These are phyloP conservation scores for Cocos nucifera DNA, from an alignment of 176 grass and related monocot genomes.

Conservation along the genomic window DNA sequence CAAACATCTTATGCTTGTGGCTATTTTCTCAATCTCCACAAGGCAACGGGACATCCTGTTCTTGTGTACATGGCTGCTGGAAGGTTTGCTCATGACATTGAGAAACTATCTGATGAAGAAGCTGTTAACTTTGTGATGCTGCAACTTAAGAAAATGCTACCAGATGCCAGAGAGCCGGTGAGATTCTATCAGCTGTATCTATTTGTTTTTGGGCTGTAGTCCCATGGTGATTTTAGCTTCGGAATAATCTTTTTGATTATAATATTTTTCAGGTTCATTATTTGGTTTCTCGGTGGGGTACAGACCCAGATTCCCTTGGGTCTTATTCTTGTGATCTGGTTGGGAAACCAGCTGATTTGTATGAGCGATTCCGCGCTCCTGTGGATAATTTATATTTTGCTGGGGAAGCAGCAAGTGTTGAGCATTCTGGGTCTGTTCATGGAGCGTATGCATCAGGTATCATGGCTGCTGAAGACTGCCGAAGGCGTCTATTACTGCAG, in stretches of 20 bases:
- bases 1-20: constrained; percentile 64
- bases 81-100: constrained; percentile 63
- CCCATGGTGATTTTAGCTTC: no score
- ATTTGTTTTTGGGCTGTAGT: no score
- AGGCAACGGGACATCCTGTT: constrained; percentile 65
- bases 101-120: constrained; percentile 64
- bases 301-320: constrained; percentile 53
- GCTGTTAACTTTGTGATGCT: constrained; percentile 42
- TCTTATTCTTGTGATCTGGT: constrained; percentile 88
- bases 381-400: constrained; percentile 86
- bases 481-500: constrained; percentile 37
- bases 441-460: constrained; percentile 83
- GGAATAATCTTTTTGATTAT: no score
- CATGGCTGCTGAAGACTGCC: constrained; percentile 52
- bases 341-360: constrained; percentile 68
- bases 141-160: constrained; percentile 69
- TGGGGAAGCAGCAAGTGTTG: constrained; percentile 61
- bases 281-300: constrained; percentile 74
- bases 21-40: constrained; percentile 94
- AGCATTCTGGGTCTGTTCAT: constrained; percentile 84
- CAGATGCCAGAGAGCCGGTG: constrained; percentile 61
- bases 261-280: constrained; percentile 34
- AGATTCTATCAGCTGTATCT: constrained; percentile 1
- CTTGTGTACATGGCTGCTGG: constrained; percentile 90
- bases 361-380: constrained; percentile 59